phyloP scores from a whole-genome alignment of 306 rosid species.

The Prunus salicina region DNA sequence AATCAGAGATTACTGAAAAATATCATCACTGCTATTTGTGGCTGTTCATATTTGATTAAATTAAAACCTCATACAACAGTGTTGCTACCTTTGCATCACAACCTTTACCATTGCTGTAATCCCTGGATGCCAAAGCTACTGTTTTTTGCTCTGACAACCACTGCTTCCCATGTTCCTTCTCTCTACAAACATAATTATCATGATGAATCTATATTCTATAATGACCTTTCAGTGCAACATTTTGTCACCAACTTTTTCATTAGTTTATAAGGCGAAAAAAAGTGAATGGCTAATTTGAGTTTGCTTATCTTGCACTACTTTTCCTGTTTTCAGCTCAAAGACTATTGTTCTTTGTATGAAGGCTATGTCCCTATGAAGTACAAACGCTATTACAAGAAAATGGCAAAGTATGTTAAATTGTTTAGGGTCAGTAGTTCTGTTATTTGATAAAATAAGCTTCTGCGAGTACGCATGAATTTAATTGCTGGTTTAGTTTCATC shows the following conservation, averaged over 20 bases:
- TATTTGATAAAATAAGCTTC: slow-evolving; percentile 17
- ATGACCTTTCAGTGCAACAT: not conserved
- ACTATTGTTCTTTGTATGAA: slow-evolving; percentile 63
- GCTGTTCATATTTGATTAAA: not conserved
- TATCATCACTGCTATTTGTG: not conserved
- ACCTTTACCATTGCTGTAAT: not conserved
- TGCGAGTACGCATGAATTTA: slow-evolving; percentile 5
- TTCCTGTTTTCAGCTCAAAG: slow-evolving; percentile 64
- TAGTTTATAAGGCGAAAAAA: not conserved
- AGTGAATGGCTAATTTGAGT: slow-evolving; percentile 20
- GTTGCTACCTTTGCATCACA: not conserved
- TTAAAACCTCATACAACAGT: not conserved
- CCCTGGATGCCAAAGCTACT: not conserved
- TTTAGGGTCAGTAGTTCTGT: slow-evolving; percentile 14
- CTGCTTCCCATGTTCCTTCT: not conserved
- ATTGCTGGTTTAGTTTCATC: slow-evolving; percentile 11
- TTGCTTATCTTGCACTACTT: slow-evolving; percentile 34
- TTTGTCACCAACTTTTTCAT: not conserved
- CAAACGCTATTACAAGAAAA: slow-evolving; percentile 78
- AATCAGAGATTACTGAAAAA: not conserved
- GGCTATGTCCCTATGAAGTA: slow-evolving; percentile 94
- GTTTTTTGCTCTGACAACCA: not conserved
- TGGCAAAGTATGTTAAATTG: slow-evolving; percentile 65
- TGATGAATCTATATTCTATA: not conserved
- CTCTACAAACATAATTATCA: not conserved